Percentiles rank a stretch among this genome's conserved stretches.
These are phyloP conservation scores for Starmera quercuum DNA, from an alignment of 805 yeast genomes.

Conservation along the genomic window DNA sequence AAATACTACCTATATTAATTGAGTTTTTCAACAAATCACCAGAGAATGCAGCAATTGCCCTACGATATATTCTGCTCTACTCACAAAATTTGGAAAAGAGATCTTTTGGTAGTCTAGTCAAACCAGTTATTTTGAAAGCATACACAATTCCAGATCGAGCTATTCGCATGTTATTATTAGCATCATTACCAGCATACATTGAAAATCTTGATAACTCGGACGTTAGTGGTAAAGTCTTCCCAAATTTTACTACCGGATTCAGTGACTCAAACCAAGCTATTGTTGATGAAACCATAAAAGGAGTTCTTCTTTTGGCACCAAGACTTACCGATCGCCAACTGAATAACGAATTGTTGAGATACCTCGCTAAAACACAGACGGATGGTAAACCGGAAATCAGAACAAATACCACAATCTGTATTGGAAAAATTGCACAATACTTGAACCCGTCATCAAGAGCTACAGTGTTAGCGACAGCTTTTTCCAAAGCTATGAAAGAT, in stretches of 20 bases:
- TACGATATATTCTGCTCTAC: constrained; percentile 22
- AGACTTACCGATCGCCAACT: constrained; percentile 71
- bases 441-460: constrained; percentile 52
- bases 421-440: constrained; percentile 55
- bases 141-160: constrained; percentile 70
- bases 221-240: constrained; percentile 63
- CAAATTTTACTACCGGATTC: constrained; percentile 69
- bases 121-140: constrained; percentile 57
- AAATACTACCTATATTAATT: constrained; percentile 65
- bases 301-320: constrained; percentile 49
- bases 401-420: constrained; percentile 64
- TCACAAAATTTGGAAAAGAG: constrained; percentile 14
- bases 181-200: constrained; percentile 49
- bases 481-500: constrained; percentile 76
- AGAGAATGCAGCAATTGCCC: constrained; percentile 20
- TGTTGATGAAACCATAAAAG: constrained; percentile 70
- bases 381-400: constrained; percentile 73
- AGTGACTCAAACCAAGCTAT: constrained; percentile 78
- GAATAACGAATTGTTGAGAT: constrained; percentile 76
- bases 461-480: constrained; percentile 80
- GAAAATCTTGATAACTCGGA: constrained; percentile 46
- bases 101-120: constrained; percentile 23
- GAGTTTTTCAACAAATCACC: constrained; percentile 28
- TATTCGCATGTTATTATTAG: constrained; percentile 63
- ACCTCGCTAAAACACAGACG: constrained; percentile 73